Conservation (phyloP, 805 yeast species). For the Lachancea waltii region DNA sequence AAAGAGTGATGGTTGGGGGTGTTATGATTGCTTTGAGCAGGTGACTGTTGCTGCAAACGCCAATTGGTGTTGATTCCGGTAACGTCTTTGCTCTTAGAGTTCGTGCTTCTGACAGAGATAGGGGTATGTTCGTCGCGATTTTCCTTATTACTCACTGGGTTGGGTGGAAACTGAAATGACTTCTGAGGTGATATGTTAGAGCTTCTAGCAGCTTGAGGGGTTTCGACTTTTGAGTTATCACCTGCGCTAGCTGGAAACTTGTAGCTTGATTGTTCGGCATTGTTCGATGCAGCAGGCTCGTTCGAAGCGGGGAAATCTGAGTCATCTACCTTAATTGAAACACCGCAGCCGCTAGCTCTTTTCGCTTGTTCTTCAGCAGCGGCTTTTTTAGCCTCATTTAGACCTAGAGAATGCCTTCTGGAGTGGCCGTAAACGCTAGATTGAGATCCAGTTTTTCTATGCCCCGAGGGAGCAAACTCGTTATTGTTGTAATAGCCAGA, state of each 20-base stretch:
- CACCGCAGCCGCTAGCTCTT: conserved; percentile 34
- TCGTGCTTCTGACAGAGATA: conserved; percentile 28
- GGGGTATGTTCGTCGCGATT: conserved; percentile 28
- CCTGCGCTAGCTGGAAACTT: conserved; percentile 33
- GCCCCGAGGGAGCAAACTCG: conserved; percentile 24
- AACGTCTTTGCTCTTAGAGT: conserved; percentile 22
- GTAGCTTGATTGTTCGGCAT: conserved; percentile 19
- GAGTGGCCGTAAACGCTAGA: conserved; percentile 59
- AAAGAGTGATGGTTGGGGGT: conserved; percentile 19
- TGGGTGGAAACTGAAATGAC: conserved; percentile 56
- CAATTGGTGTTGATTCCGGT: conserved; percentile 53
- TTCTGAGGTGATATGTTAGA: conserved; percentile 39
- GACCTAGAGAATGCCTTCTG: conserved; percentile 87
- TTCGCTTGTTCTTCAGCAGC: conserved; percentile 90
- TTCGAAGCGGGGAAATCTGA: conserved; percentile 4
- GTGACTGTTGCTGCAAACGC: conserved; percentile 50
- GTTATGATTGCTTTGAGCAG: conserved; percentile 16
- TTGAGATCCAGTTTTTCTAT: conserved; percentile 45
- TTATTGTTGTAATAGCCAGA: conserved; percentile 27
- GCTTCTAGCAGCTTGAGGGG: conserved; percentile 19
- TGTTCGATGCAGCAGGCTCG: conserved; percentile 7
- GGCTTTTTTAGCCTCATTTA: conserved; percentile 89
- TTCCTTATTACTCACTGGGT: conserved; percentile 19
- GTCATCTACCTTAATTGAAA: conserved; percentile 21
- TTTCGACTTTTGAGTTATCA: conserved; percentile 8